A percentile compares a stretch with the other conserved stretches of the same genome.
Evolutionary conservation across 768 basidiomycete species (phyloP).

Genomic region (Russula lepida): DNA sequence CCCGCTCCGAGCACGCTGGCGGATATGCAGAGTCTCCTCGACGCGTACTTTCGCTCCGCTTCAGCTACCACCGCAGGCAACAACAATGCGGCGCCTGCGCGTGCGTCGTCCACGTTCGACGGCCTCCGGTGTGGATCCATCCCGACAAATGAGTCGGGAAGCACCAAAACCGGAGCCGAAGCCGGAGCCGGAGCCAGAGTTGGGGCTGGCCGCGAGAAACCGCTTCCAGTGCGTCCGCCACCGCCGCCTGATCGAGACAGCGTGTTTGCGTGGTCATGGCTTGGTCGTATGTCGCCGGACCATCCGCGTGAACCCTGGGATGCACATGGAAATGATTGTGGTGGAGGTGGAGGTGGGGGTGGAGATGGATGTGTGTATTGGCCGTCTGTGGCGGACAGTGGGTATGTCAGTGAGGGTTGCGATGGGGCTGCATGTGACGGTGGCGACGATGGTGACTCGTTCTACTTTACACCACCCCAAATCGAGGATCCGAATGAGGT

Average conservation of each 20-base stretch:
- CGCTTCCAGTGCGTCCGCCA: conserved; percentile 12
- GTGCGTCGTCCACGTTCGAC: conserved; percentile 21
- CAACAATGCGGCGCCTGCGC: not conserved
- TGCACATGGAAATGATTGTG: not conserved
- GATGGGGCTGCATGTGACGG: conserved; percentile 3
- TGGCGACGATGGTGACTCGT: conserved; percentile 10
- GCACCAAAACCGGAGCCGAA: not conserved
- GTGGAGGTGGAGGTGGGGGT: too few species aligned
- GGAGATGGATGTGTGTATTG: not conserved
- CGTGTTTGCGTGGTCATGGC: conserved; percentile 20
- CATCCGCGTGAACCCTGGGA: conserved; percentile 13
- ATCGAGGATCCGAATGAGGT: conserved; percentile 18
- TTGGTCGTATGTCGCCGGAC: conserved; percentile 11
- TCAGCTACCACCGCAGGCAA: not conserved
- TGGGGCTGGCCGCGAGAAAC: conserved; percentile 6
- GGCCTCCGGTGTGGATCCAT: conserved; percentile 9
- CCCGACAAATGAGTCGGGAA: not conserved
- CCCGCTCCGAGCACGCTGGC: conserved; percentile 20
- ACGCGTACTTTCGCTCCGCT: conserved; percentile 19
- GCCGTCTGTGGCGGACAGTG: conserved; percentile 4
- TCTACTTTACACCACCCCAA: conserved; percentile 8
- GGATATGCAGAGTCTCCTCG: conserved; percentile 20
- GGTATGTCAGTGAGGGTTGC: conserved; percentile 7
- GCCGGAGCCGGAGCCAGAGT: not conserved
- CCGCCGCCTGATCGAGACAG: conserved; percentile 18